Evolutionary conservation across 306 rosid species (phyloP).

Genomic region (Aeschynomene evenia): DNA sequence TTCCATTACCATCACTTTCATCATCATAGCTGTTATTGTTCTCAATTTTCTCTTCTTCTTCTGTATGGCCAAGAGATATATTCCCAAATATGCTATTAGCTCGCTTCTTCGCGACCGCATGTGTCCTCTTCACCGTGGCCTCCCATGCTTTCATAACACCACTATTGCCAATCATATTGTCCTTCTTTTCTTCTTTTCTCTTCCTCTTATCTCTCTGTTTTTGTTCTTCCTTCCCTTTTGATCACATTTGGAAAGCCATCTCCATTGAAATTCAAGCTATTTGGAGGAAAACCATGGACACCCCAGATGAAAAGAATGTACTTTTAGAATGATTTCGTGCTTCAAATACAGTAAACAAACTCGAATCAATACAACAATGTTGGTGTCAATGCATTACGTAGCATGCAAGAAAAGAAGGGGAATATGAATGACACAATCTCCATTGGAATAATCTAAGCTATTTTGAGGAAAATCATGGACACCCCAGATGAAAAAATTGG

Average conservation of each 20-base stretch:
- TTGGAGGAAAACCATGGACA: slow-evolving; percentile 22
- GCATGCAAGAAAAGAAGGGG: slow-evolving; percentile 21
- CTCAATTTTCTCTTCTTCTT: slow-evolving; percentile 31
- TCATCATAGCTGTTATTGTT: not conserved
- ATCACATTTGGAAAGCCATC: slow-evolving; percentile 16
- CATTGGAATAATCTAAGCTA: not conserved
- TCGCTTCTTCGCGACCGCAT: slow-evolving; percentile 73
- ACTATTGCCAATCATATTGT: slow-evolving; percentile 58
- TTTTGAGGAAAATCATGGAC: slow-evolving; percentile 19
- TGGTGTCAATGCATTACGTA: not conserved
- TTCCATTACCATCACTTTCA: slow-evolving; percentile 31
- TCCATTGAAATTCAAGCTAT: not conserved
- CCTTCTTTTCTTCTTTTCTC: not conserved
- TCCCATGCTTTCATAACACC: slow-evolving; percentile 94
- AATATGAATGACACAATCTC: no score
- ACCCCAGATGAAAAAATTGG: slow-evolving; percentile 31
- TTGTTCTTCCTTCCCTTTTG: not conserved
- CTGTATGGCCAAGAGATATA: slow-evolving; percentile 28
- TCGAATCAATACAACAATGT: not conserved
- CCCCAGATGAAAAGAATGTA: slow-evolving; percentile 31
- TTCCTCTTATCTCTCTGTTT: not conserved
- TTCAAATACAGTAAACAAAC: not conserved
- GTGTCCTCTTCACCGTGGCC: slow-evolving; percentile 77
- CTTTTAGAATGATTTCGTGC: not conserved
- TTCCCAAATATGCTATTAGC: slow-evolving; percentile 83